Evolutionary conservation across 2,329 filamentous ascomycete genomes (phyloP).

Genomic region (Pezicula radicicola): DNA sequence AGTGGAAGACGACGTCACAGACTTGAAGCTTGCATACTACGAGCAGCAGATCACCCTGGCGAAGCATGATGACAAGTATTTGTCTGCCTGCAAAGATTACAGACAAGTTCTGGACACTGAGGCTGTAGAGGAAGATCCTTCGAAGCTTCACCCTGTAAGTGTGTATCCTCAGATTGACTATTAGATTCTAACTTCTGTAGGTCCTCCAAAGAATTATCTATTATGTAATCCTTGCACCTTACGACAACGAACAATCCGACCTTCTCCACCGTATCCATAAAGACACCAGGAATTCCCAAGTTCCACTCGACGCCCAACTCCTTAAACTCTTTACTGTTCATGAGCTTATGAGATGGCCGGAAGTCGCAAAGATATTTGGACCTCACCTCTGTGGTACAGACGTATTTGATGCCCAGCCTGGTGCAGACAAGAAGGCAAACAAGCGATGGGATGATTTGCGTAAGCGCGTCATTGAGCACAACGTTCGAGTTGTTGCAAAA

Average conservation of each 20-base stretch:
- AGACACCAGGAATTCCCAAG: conserved; percentile 76
- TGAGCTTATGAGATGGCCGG: conserved; percentile 98
- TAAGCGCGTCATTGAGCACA: conserved; percentile 99
- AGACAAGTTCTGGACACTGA: conserved; percentile 95
- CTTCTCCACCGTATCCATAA: conserved; percentile 89
- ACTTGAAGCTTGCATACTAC: conserved; percentile 93
- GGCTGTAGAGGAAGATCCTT: conserved; percentile 84
- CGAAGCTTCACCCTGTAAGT: conserved; percentile 80
- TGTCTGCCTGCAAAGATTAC: conserved; percentile 98
- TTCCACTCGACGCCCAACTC: conserved; percentile 78
- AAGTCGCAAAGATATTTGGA: conserved; percentile 84
- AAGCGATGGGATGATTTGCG: conserved; percentile 91
- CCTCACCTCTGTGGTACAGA: conserved; percentile 85
- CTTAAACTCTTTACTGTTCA: conserved; percentile 93
- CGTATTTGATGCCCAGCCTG: conserved; percentile 71
- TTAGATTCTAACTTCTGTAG: conserved; percentile 40
- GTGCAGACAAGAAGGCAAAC: conserved; percentile 74
- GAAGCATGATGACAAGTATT: conserved; percentile 96
- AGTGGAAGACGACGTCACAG: conserved; percentile 85
- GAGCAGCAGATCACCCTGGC: conserved; percentile 95
- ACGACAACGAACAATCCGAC: conserved; percentile 98
- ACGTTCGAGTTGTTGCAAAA: conserved; percentile 94
- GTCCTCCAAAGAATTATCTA: conserved; percentile 93
- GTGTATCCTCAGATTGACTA: background rate
- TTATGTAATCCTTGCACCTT: conserved; percentile 92